Evolutionary conservation across 352 stramenopile species (phyloP), one percentile per base, ranked within the genome.

Genomic region (Phytophthora cryptogea): DNA sequence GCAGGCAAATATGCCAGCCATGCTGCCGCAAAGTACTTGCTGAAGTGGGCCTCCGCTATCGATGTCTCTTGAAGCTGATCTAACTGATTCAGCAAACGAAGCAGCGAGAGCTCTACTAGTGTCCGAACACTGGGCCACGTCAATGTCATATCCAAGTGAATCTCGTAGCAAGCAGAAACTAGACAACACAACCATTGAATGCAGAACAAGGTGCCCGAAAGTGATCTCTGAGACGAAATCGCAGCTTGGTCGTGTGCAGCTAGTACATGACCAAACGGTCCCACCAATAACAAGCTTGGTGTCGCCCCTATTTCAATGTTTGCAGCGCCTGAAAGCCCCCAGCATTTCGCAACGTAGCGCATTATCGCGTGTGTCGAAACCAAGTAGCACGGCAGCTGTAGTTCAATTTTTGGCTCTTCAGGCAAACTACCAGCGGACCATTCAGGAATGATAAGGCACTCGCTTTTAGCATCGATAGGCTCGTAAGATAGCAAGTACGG

Each of bases 181-280:
- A 75, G 8, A 27, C 61, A 70, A n/a, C 72, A 83, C 5, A 77
- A 14, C 65, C 49, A 69, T 51, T 79, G 68, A 36, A 77, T 49
- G 27, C 74, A 83, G 36, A 61, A 54, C 16, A 83, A 51, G 5
- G 66, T 59, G 14, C 51, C 37, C 13, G 39, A 43, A 4, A 60
- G 49, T 13, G 65, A 75, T 46, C 40, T 33, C 31, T 64, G 35
- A 3, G 74, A 79, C 2, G 55, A 57, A 4, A 40, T 50, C 26
- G 65, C 37, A 11, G 68, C 61, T 36, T 39, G 28, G 9, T 81
- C 69, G 27, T 59, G 60, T 1, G 47, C 47, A 16, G 45, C 37
- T 41, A 83, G 28, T 9, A 76, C 62, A 30, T 74, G 56, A 7
- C 42, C 66, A 23, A 72, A 48, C 28, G 69, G 66, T 27, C 59